Evolutionary conservation across 495 filamentous ascomycete genomes (phyloP).

Genomic region (Aspergillus panamensis): DNA sequence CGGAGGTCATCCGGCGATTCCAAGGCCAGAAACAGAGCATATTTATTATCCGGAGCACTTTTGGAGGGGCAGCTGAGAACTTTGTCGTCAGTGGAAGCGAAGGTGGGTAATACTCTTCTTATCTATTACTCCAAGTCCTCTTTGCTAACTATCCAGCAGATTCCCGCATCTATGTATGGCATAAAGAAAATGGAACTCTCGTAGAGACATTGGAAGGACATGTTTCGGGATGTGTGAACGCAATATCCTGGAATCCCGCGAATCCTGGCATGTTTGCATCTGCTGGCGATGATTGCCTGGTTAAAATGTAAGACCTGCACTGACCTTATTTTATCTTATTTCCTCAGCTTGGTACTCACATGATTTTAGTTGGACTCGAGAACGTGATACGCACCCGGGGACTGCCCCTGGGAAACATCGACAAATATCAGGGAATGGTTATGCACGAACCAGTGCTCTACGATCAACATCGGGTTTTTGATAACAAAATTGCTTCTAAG

Average conservation of each 20-base stretch:
- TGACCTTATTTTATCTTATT: not conserved
- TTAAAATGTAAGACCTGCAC: constrained; percentile 69
- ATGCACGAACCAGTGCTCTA: constrained; percentile 42
- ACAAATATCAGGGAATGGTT: constrained; percentile 31
- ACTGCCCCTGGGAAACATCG: constrained; percentile 24
- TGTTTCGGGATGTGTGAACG: constrained; percentile 71
- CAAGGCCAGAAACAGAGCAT: constrained; percentile 65
- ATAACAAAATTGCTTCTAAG: constrained; percentile 5
- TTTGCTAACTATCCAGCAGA: constrained; percentile 49
- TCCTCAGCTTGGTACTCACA: constrained; percentile 21
- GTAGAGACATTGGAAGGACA: constrained; percentile 78
- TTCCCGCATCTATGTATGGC: constrained; percentile 82
- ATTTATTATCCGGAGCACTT: constrained; percentile 74
- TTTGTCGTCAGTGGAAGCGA: constrained; percentile 91
- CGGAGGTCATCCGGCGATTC: constrained; percentile 67
- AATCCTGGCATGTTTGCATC: constrained; percentile 85
- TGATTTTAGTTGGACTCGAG: constrained; percentile 39
- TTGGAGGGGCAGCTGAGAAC: constrained; percentile 87
- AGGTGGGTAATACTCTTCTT: constrained; percentile 50
- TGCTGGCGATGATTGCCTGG: constrained; percentile 79
- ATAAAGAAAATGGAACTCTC: constrained; percentile 70
- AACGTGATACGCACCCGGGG: constrained; percentile 26
- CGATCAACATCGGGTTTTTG: constrained; percentile 40
- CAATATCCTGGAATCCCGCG: constrained; percentile 85
- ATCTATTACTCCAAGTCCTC: not conserved